Percentiles rank a stretch among this genome's conserved stretches.
phyloP scores from a whole-genome alignment of 192 early-diverging fungal genomes.

The Coemansia sp. region DNA sequence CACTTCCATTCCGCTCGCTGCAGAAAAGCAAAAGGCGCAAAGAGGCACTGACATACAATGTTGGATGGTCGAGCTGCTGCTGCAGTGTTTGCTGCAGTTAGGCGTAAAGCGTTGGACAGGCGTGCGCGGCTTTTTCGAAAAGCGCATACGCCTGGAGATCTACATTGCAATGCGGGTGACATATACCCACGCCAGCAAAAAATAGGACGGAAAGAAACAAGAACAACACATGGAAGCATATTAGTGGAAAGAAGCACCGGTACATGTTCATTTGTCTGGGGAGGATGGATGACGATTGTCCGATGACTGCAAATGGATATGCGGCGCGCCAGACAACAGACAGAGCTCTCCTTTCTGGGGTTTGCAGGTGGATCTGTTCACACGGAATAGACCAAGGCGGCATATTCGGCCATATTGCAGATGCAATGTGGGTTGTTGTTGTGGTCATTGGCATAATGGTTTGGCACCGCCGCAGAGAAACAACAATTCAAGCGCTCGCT shows the following conservation, averaged over 20 bases:
- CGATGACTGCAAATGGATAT: background rate
- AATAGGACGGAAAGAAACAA: background rate
- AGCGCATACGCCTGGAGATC: slow-evolving; percentile 49
- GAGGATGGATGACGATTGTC: background rate
- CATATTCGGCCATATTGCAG: background rate
- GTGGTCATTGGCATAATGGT: background rate
- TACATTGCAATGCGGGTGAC: slow-evolving; percentile 22
- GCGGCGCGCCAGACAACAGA: background rate
- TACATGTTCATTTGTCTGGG: background rate
- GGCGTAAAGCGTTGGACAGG: slow-evolving; percentile 36
- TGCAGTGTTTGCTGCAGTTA: slow-evolving; percentile 8
- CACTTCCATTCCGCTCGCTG: background rate
- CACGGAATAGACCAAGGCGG: background rate
- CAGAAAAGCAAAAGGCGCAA: background rate
- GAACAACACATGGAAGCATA: background rate
- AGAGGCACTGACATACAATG: background rate
- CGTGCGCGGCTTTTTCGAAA: slow-evolving; percentile 41
- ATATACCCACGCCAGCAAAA: background rate
- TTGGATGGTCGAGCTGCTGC: background rate
- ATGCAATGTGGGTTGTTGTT: background rate
- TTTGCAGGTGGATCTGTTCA: background rate
- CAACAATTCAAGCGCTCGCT: background rate
- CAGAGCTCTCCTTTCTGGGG: background rate
- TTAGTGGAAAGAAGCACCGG: background rate
- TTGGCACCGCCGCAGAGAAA: background rate